Conservation (phyloP, 768 basidiomycete species). For the Tulasnella sp. region DNA sequence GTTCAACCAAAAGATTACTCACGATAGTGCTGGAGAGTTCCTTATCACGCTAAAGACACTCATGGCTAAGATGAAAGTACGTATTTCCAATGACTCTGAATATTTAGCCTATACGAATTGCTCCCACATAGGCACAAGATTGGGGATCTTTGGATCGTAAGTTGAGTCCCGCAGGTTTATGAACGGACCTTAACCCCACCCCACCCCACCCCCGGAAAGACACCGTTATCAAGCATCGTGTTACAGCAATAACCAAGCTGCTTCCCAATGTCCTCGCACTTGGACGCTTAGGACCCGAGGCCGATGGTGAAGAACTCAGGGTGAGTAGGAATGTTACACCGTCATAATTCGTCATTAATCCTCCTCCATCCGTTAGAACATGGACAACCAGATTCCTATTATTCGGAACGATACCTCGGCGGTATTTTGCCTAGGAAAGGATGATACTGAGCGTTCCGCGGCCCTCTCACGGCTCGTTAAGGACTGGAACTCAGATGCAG, state of each 20-base stretch:
- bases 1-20: slow-evolving; percentile 4
- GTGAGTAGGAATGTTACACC: slow-evolving; percentile 16
- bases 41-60: slow-evolving; percentile 25
- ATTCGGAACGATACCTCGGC: slow-evolving; percentile 39
- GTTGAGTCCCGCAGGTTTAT: neutral
- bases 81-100: neutral
- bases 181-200: slow-evolving; percentile 19
- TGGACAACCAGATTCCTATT: slow-evolving; percentile 48
- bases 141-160: slow-evolving; percentile 25
- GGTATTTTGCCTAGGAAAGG: slow-evolving; percentile 37
- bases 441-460: slow-evolving; percentile 24
- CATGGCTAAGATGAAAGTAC: slow-evolving; percentile 25
- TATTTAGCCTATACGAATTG: slow-evolving; percentile 14
- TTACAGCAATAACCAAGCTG: slow-evolving; percentile 31
- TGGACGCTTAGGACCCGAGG: neutral
- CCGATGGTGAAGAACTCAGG: neutral
- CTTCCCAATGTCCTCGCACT: neutral
- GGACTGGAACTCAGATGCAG: slow-evolving; percentile 30
- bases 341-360: neutral
- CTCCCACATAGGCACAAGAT: slow-evolving; percentile 16
- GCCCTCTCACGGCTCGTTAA: neutral
- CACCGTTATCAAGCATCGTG: slow-evolving; percentile 34
- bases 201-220: slow-evolving; percentile 30
- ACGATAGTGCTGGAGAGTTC: slow-evolving; percentile 21
- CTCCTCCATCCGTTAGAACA: slow-evolving; percentile 41